Percentiles rank a stretch among this genome's conserved stretches.
Conservation (phyloP, 208 protist species). For the Paratrypanosoma confusum region DNA sequence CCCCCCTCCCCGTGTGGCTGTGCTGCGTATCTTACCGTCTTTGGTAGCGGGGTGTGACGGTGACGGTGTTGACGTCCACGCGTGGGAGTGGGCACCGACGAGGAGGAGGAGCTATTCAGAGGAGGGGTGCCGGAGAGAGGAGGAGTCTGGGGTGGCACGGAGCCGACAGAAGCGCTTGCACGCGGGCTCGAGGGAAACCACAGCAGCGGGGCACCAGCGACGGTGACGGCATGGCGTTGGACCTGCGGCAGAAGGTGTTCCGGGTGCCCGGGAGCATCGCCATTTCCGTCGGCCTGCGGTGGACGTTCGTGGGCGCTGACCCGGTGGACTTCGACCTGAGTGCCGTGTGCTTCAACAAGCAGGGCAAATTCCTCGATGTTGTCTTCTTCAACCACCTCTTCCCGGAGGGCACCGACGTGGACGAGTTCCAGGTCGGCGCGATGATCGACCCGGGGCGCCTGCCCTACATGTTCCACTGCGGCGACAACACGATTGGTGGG, state of each 20-base stretch:
- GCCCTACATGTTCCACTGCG: slow-evolving; percentile 77
- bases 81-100: too few species aligned
- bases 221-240: slow-evolving; percentile 15
- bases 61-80: too few species aligned
- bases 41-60: too few species aligned
- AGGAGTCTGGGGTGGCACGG: too few species aligned
- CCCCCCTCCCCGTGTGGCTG: too few species aligned
- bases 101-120: too few species aligned
- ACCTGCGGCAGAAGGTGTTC: slow-evolving; percentile 76
- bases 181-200: background rate
- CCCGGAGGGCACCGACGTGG: slow-evolving; percentile 39
- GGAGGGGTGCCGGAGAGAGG: too few species aligned
- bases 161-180: too few species aligned
- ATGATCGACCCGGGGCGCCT: slow-evolving; percentile 30
- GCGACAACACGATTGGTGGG: slow-evolving; percentile 64
- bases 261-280: slow-evolving; percentile 52
- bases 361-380: slow-evolving; percentile 62
- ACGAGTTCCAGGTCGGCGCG: slow-evolving; percentile 22
- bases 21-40: too few species aligned
- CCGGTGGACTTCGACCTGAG: slow-evolving; percentile 74
- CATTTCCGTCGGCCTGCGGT: slow-evolving; percentile 57
- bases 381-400: slow-evolving; percentile 83
- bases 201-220: background rate
- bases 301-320: slow-evolving; percentile 65
- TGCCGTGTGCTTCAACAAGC: slow-evolving; percentile 62